These are phyloP conservation scores for Ustilago curta DNA, from an alignment of 1,284 basidiomycete genomes.

Conservation along the genomic window DNA sequence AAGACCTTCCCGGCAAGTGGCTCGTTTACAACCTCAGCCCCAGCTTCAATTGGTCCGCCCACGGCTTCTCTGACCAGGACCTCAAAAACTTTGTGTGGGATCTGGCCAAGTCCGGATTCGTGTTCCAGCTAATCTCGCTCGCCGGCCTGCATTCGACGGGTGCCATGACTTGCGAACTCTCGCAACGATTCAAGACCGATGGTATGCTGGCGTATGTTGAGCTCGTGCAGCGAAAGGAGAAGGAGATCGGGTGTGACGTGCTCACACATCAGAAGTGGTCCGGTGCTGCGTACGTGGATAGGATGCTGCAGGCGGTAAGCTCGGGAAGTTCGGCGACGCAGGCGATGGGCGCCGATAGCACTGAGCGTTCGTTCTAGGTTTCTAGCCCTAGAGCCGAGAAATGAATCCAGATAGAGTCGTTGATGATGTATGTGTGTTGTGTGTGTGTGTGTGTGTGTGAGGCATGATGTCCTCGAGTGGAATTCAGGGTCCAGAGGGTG, in stretches of 20 bases:
- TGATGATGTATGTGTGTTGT: background rate
- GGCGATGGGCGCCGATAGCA: constrained; percentile 63
- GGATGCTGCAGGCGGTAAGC: constrained; percentile 65
- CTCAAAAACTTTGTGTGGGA: constrained; percentile 69
- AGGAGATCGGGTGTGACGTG: constrained; percentile 67
- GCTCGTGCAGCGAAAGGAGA: constrained; percentile 66
- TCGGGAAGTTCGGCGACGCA: constrained; percentile 63
- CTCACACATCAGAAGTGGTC: constrained; percentile 69
- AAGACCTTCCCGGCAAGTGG: constrained; percentile 80
- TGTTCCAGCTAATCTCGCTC: constrained; percentile 69
- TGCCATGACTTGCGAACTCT: constrained; percentile 64
- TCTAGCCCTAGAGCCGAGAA: background rate
- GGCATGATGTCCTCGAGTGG: background rate
- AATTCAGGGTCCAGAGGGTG: background rate
- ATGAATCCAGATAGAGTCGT: background rate
- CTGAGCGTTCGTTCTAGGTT: constrained; percentile 57
- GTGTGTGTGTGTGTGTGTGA: background rate
- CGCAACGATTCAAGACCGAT: constrained; percentile 75
- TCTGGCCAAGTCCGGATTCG: constrained; percentile 65
- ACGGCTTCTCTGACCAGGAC: constrained; percentile 79
- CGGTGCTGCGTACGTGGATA: constrained; percentile 65
- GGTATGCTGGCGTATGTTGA: constrained; percentile 69
- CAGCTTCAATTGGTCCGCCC: constrained; percentile 89
- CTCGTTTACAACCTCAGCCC: constrained; percentile 95
- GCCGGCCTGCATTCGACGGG: constrained; percentile 67